phyloP scores from a whole-genome alignment of 768 basidiomycete species.

The Pulveroboletus sp. region DNA sequence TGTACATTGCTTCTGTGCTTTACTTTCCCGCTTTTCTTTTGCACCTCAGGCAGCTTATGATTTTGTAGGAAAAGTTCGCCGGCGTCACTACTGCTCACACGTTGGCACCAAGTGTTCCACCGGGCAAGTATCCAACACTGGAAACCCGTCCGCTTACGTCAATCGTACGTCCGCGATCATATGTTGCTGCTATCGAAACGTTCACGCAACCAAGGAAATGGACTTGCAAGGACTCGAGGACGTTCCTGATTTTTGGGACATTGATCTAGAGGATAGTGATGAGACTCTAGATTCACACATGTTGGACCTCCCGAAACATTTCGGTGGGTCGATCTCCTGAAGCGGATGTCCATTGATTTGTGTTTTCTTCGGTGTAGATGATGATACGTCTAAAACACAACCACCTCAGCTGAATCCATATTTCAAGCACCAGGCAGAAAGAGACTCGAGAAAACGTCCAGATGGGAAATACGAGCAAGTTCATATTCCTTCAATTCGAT shows the following conservation, averaged over 20 bases:
- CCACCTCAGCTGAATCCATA: constrained; percentile 1
- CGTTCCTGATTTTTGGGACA: constrained; percentile 62
- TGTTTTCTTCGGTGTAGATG: not conserved
- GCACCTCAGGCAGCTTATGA: constrained; percentile 10
- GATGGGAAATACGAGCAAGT: constrained; percentile 64
- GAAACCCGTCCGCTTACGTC: constrained; percentile 67
- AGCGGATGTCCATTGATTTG: not conserved
- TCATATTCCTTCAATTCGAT: not conserved
- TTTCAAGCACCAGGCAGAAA: constrained; percentile 3
- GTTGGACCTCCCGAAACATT: constrained; percentile 34
- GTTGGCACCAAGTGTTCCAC: constrained; percentile 54
- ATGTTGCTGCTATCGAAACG: not conserved
- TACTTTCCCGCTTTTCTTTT: not conserved
- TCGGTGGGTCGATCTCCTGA: constrained; percentile 13
- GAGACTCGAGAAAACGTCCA: constrained; percentile 38
- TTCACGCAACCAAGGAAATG: constrained; percentile 44
- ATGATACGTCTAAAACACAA: not conserved
- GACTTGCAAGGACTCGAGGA: constrained; percentile 66
- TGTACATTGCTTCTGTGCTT: constrained; percentile 58
- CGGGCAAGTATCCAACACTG: constrained; percentile 57
- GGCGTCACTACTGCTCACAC: constrained; percentile 51
- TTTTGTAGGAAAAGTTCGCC: constrained; percentile 63
- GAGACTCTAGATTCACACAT: constrained; percentile 14
- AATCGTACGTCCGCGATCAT: constrained; percentile 37
- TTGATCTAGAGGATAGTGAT: constrained; percentile 34